Percentiles rank a stretch among this genome's conserved stretches.
Evolutionary conservation across 139 green algal species (phyloP).

Genomic region (Coelastrella sp.): DNA sequence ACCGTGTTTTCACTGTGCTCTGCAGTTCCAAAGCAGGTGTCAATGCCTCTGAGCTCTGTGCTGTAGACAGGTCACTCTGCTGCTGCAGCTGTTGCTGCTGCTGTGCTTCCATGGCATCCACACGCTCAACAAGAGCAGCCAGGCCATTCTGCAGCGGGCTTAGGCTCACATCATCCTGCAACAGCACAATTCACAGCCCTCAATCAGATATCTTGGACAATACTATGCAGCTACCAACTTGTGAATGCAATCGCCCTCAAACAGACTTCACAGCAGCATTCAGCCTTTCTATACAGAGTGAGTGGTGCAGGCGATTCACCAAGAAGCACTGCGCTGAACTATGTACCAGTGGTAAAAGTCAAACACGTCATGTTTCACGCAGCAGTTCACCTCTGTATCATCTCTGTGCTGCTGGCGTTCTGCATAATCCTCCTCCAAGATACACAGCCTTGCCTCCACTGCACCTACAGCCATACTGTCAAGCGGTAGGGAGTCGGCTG

Average conservation of each 20-base stretch:
- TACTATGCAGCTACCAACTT: too few relatives aligned
- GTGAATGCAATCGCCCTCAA: too few relatives aligned
- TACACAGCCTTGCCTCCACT: slow-evolving; percentile 30
- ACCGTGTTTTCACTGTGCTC: slow-evolving; percentile 8
- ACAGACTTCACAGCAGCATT: too few relatives aligned
- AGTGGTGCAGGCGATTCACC: too few relatives aligned
- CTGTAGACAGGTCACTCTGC: background rate
- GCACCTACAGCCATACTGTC: slow-evolving; percentile 25
- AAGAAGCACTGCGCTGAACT: too few relatives aligned
- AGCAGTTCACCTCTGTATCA: background rate
- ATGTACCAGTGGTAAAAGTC: too few relatives aligned
- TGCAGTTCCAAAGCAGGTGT: background rate
- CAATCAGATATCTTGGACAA: too few relatives aligned
- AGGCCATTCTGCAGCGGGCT: background rate
- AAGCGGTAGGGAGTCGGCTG: background rate
- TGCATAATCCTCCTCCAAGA: slow-evolving; percentile 38
- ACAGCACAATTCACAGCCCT: too few relatives aligned
- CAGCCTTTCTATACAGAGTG: too few relatives aligned
- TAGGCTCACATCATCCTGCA: background rate
- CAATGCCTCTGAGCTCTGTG: slow-evolving; percentile 8
- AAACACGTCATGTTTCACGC: too few relatives aligned
- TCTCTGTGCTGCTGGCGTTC: background rate
- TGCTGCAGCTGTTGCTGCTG: too few relatives aligned
- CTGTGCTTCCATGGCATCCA: slow-evolving; percentile 13
- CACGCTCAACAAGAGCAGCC: background rate